Conservation (phyloP, 2,329 filamentous ascomycete genomes). For the Epichloe aotearoae region DNA sequence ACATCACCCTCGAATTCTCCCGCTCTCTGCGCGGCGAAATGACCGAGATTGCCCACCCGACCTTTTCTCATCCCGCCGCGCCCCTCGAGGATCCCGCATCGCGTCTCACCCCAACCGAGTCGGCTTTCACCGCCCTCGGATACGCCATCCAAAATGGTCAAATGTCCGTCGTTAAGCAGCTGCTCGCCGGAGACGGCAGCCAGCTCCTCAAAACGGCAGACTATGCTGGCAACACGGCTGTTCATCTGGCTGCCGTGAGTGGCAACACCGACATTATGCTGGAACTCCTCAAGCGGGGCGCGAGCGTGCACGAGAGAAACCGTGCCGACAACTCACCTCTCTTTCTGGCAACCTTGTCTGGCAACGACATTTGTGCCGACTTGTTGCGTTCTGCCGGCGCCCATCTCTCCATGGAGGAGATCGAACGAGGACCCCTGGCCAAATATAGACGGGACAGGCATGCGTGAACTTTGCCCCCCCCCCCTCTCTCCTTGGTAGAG, state of each 20-base stretch:
- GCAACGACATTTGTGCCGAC: constrained; percentile 37
- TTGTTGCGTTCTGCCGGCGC: constrained; percentile 47
- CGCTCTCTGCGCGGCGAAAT: constrained; percentile 71
- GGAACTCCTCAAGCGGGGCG: constrained; percentile 45
- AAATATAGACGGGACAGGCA: constrained; percentile 7
- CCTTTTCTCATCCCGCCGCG: constrained; percentile 62
- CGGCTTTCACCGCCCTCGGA: constrained; percentile 63
- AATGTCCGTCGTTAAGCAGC: constrained; percentile 47
- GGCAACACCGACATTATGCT: constrained; percentile 41
- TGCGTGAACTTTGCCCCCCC: not conserved
- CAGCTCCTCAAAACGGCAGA: constrained; percentile 62
- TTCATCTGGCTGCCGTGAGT: constrained; percentile 44
- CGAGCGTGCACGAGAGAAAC: constrained; percentile 55
- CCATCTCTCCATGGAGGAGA: constrained; percentile 34
- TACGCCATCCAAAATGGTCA: constrained; percentile 69
- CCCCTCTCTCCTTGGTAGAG: not conserved
- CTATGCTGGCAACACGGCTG: constrained; percentile 66
- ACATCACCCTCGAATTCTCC: constrained; percentile 60
- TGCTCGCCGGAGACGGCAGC: constrained; percentile 51
- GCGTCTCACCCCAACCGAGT: constrained; percentile 35
- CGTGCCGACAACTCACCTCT: constrained; percentile 52
- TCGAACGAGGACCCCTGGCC: constrained; percentile 16
- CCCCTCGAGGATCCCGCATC: constrained; percentile 29
- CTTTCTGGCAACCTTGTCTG: constrained; percentile 47
- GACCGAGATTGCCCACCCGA: constrained; percentile 59